These are phyloP conservation scores for Fusarium odoratissimum DNA, from an alignment of 2,329 filamentous ascomycete species.

Conservation along the genomic window DNA sequence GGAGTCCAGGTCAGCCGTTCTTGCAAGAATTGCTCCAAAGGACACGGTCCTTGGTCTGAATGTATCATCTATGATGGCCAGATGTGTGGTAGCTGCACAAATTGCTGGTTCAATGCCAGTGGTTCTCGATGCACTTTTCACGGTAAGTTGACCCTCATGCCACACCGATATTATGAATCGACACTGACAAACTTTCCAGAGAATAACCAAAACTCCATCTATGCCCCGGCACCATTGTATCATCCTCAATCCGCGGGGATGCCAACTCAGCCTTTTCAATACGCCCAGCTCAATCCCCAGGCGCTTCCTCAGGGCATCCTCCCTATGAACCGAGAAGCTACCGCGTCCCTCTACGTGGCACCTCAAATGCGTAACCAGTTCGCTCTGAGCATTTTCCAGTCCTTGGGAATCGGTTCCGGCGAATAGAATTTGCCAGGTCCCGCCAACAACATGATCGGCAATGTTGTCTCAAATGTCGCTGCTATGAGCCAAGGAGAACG, in stretches of 20 bases:
- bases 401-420: constrained; percentile 50
- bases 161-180: neutral
- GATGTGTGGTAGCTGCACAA: constrained; percentile 71
- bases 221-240: constrained; percentile 5
- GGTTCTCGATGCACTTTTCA: constrained; percentile 70
- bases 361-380: constrained; percentile 34
- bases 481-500: constrained; percentile 57
- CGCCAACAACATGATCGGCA: constrained; percentile 43
- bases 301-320: neutral
- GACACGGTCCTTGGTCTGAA: constrained; percentile 68
- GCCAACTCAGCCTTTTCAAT: constrained; percentile 1
- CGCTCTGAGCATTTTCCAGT: constrained; percentile 28
- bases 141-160: constrained; percentile 55
- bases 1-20: constrained; percentile 60
- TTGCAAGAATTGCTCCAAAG: constrained; percentile 71
- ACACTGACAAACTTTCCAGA: constrained; percentile 27
- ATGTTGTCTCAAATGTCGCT: constrained; percentile 60
- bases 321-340: neutral
- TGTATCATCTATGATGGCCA: constrained; percentile 70
- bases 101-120: constrained; percentile 73
- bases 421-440: constrained; percentile 47
- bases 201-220: constrained; percentile 37
- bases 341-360: neutral
- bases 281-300: neutral
- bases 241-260: constrained; percentile 6